Base-by-base conservation (phyloP, 2,329 filamentous ascomycete species). In the Emergomyces africanus region DNA sequence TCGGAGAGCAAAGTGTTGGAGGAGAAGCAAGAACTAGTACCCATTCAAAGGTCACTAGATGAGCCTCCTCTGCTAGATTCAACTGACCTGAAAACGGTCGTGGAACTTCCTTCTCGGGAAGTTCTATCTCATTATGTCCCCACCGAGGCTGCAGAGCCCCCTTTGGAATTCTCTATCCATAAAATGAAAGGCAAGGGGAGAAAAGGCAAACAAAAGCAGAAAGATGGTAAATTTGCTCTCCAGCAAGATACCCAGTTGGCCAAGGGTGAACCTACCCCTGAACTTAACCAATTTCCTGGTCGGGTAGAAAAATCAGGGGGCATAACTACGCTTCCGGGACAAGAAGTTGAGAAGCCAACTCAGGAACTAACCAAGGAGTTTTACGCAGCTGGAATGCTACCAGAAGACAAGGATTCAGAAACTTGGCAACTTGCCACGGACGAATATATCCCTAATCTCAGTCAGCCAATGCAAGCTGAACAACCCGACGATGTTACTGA, bases 221-320 rank as follows among this genome's bases (percentile, higher is more conserved):
- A 30, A 44, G 33, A 20, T 5, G 39, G 51, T 23, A 57, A 64
- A 51, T 28, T 37, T 33, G 18, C 20, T 25, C 33, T n/a, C 41
- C 35, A 57, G 20, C 30, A 42, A 10, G 23, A 9, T n/a, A 15
- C 25, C 9, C 25, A 20, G 25, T 41, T 15, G 9, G n/a, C n/a
- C 9, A 28, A 54, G 35, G 42, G 2, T 44, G 51, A 28, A 2
- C 3, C 44, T 57, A 15, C 30, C 10, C 59, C 60, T 42, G 50
- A 62, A 61, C 30, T 46, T 42, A 39, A 66, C 63, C 62, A 53
- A 44, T 48, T 64, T 61, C 62, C 63, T 59, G 49, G 67, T 58
- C 48, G 64, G 60, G 41, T 60, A 58, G 46, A 62, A 30, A n/a
- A 30, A 51, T 12, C 28, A 61, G 20, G 2, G 20, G n/a, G 25